Base-by-base conservation (phyloP, 345 rosid genomes). In the Ceriops tagal region DNA sequence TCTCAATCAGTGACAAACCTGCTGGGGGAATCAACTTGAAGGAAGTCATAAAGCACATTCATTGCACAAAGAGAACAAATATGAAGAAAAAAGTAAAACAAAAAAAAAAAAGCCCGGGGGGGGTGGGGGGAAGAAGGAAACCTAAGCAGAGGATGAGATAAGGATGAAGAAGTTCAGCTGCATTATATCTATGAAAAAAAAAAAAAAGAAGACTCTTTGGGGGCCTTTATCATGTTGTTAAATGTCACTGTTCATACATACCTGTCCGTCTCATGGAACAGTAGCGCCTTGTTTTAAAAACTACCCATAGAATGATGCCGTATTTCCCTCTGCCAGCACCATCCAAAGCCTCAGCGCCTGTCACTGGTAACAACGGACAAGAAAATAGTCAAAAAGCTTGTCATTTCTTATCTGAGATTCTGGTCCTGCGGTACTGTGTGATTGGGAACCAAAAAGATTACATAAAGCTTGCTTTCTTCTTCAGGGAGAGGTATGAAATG, bases 391-490 rank as follows among this genome's bases (percentile, higher is more conserved):
- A 83, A 79, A 56, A 76, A 79, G 79, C 68, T 77, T 73, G 79
- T 83, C 85, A 75, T 76, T 79, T 46, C 87, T 71, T 67, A 74
- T 79, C 85, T 74, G 73, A 86, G 89, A 86, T 81, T 81, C 87
- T 86, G 84, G 65, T 76, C 85, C 53, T 79, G 80, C 81, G 84
- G 89, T 81, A 84, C 85, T 53, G 61, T 79, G 77, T 79, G 85
- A 77, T 75, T 80, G 85, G 86, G 78, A 81, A 52, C 89, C 79
- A 68, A 71, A 82, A 81, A 70, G 83, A 79, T 70, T 35, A 71
- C 72, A 73, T 39, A 77, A 85, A 85, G 89, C 87, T 79, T 79
- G 77, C 79, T 81, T 80, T 83, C 78, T 71, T 71, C 63, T 69
- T 53, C 84, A 58, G 80, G 80, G 53, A 77, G 59, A 71, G 80